A percentile compares a stretch with the other conserved stretches of the same genome.
phyloP scores from a whole-genome alignment of 1,284 basidiomycete genomes.

The Cryptococcus wingfieldii region DNA sequence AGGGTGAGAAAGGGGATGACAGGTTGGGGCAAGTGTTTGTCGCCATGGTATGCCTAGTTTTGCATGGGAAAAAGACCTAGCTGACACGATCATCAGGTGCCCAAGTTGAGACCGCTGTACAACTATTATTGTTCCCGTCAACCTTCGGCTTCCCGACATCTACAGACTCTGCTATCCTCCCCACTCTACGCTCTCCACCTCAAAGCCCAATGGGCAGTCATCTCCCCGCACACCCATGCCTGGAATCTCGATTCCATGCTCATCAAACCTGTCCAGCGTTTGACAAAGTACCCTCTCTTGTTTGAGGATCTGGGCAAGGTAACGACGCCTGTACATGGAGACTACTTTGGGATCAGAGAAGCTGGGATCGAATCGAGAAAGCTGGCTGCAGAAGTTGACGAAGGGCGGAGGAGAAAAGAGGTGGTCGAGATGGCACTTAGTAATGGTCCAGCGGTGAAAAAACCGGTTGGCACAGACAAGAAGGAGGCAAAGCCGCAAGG shows the following conservation, averaged over 20 bases:
- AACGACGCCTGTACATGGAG: constrained; percentile 70
- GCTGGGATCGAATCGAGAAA: constrained; percentile 65
- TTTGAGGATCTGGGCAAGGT: constrained; percentile 72
- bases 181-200: constrained; percentile 57
- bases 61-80: background rate
- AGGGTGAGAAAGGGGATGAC: constrained; percentile 58
- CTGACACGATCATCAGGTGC: constrained; percentile 55
- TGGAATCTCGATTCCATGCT: constrained; percentile 92
- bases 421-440: constrained; percentile 59
- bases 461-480: background rate
- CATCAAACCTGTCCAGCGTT: constrained; percentile 81
- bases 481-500: constrained; percentile 5
- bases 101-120: constrained; percentile 72
- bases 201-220: constrained; percentile 61
- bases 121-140: constrained; percentile 84
- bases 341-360: constrained; percentile 61
- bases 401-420: constrained; percentile 76
- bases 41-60: constrained; percentile 56
- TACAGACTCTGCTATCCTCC: constrained; percentile 50
- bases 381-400: constrained; percentile 79
- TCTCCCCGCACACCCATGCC: constrained; percentile 72
- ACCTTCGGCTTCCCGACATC: constrained; percentile 66
- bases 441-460: background rate
- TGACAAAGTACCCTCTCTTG: constrained; percentile 86
- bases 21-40: constrained; percentile 73